phyloP scores from a whole-genome alignment of 352 stramenopile genomes.

The Pythium phragmitis region DNA sequence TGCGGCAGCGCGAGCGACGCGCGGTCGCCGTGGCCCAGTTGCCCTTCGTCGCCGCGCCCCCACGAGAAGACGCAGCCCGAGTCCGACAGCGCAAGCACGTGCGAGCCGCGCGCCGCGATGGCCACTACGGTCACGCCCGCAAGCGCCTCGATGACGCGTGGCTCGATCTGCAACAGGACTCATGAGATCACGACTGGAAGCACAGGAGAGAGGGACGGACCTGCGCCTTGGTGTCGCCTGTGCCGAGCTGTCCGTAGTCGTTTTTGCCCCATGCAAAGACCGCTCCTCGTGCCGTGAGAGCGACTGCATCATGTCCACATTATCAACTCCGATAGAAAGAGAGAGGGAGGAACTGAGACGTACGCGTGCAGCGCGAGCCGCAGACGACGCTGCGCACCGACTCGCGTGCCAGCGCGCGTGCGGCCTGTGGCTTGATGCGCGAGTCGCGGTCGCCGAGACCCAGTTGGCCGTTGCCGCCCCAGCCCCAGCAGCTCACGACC shows the following conservation, averaged over 20 bases:
- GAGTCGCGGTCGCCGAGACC: slow-evolving; percentile 38
- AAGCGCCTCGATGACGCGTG: slow-evolving; percentile 31
- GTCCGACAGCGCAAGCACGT: slow-evolving; percentile 65
- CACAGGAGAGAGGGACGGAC: slow-evolving; percentile 7
- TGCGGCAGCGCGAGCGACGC: slow-evolving; percentile 23
- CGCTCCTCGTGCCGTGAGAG: slow-evolving; percentile 27
- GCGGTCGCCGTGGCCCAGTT: slow-evolving; percentile 35
- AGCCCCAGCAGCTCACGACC: slow-evolving; percentile 34
- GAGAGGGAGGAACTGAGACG: not conserved
- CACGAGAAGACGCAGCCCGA: slow-evolving; percentile 82
- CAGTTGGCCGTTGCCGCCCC: slow-evolving; percentile 47
- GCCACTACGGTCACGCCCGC: slow-evolving; percentile 31
- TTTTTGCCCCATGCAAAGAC: slow-evolving; percentile 48
- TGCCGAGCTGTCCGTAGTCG: slow-evolving; percentile 39
- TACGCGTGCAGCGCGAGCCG: slow-evolving; percentile 43
- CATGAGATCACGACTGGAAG: not conserved
- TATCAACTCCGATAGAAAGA: not conserved
- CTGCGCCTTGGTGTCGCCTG: slow-evolving; percentile 36
- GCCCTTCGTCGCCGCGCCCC: slow-evolving; percentile 84
- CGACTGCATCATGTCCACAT: slow-evolving; percentile 22
- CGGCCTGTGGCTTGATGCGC: slow-evolving; percentile 40
- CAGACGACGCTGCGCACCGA: slow-evolving; percentile 32
- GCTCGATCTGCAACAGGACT: slow-evolving; percentile 27
- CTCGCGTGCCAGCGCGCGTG: slow-evolving; percentile 28
- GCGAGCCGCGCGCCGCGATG: slow-evolving; percentile 67